These are phyloP conservation scores for Phytophthora tubulina DNA, from an alignment of 352 stramenopile species.

Conservation along the genomic window DNA sequence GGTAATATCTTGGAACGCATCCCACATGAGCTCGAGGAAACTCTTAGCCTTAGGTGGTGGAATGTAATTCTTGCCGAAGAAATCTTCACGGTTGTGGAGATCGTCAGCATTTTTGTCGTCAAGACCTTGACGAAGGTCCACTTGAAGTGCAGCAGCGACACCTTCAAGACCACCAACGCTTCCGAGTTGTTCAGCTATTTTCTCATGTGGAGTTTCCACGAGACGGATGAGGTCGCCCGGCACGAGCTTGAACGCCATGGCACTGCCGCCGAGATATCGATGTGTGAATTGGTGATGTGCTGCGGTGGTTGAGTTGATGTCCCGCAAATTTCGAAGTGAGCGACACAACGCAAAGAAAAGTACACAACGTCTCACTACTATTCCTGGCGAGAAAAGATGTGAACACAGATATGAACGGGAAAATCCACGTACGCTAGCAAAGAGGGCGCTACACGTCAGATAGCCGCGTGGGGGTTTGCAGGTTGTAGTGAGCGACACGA, in stretches of 20 bases:
- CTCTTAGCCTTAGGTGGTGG: conserved; percentile 54
- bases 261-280: not conserved
- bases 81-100: conserved; percentile 46
- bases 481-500: not conserved
- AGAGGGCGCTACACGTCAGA: no score
- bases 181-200: conserved; percentile 47
- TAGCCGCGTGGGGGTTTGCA: no score
- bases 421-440: not conserved
- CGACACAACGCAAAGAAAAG: not conserved
- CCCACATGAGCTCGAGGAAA: conserved; percentile 85
- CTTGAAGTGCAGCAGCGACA: conserved; percentile 53
- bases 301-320: not conserved
- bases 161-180: conserved; percentile 55
- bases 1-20: conserved; percentile 91
- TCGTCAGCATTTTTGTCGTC: conserved; percentile 50
- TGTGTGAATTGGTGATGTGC: not conserved
- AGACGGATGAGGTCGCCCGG: conserved; percentile 68
- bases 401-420: not conserved
- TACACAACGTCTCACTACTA: not conserved
- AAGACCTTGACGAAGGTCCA: conserved; percentile 56
- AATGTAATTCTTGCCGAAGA: conserved; percentile 74
- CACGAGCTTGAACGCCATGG: conserved; percentile 52
- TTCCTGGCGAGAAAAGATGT: not conserved
- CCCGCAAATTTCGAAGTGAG: conserved; percentile 11
- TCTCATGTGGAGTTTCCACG: conserved; percentile 66